A percentile compares a stretch with the other conserved stretches of the same genome.
Evolutionary conservation across 257 asterid species (phyloP).

Genomic region (Ajuga chamaepitys): DNA sequence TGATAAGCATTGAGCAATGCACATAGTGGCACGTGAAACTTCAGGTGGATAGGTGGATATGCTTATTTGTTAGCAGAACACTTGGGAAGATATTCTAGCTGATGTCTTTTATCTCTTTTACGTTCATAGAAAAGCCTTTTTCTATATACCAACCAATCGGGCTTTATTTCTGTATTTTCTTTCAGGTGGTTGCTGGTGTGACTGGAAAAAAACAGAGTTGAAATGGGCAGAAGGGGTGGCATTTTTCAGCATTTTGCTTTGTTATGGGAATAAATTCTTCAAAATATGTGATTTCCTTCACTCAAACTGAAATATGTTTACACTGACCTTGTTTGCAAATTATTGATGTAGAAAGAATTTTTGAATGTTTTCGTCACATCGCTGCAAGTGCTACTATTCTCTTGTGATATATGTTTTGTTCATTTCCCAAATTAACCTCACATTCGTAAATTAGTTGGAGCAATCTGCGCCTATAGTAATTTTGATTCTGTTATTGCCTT

Average conservation of each 20-base stretch:
- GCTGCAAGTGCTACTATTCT: too few relatives aligned
- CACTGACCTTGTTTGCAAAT: background rate
- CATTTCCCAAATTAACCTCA: too few relatives aligned
- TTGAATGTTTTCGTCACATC: too few relatives aligned
- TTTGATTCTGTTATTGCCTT: too few relatives aligned
- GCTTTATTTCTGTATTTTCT: slow-evolving; percentile 21
- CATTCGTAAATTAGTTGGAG: too few relatives aligned
- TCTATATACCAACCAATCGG: background rate
- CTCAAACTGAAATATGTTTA: slow-evolving; percentile 5
- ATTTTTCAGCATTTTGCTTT: background rate
- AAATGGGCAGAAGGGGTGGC: slow-evolving; percentile 2
- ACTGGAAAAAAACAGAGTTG: slow-evolving; percentile 54
- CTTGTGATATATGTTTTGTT: too few relatives aligned
- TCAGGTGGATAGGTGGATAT: background rate
- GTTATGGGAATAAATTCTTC: slow-evolving; percentile 17
- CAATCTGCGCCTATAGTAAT: too few relatives aligned
- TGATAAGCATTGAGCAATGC: background rate
- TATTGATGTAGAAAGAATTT: background rate
- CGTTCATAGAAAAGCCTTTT: background rate
- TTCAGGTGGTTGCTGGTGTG: slow-evolving; percentile 76
- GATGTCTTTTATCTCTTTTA: background rate
- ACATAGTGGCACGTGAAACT: background rate
- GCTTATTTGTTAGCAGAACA: background rate
- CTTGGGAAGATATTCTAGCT: background rate
- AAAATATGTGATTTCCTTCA: background rate